These are phyloP conservation scores for Prinsepia uniflora DNA, from an alignment of 306 rosid genomes.

Conservation along the genomic window DNA sequence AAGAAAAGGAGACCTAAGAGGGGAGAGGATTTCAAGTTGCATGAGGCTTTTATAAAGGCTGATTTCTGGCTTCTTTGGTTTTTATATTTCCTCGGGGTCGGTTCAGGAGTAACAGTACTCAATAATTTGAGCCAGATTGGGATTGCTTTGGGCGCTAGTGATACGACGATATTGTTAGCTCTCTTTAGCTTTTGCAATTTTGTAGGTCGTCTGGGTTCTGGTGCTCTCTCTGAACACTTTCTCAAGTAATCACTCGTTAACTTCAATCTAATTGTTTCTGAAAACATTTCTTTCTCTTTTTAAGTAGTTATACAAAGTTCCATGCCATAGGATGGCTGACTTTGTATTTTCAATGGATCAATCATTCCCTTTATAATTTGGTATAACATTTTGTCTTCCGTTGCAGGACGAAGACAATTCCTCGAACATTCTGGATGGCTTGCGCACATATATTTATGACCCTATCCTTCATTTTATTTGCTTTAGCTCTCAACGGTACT, in stretches of 20 bases:
- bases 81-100: slow-evolving; percentile 65
- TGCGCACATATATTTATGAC: slow-evolving; percentile 60
- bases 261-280: not conserved
- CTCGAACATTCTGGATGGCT: slow-evolving; percentile 75
- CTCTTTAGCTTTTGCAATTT: slow-evolving; percentile 85
- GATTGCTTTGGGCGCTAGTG: slow-evolving; percentile 50
- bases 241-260: slow-evolving; percentile 48
- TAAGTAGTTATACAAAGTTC: not conserved
- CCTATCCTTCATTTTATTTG: slow-evolving; percentile 48
- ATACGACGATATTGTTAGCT: slow-evolving; percentile 63
- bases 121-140: slow-evolving; percentile 91
- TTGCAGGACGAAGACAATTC: slow-evolving; percentile 50
- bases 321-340: not conserved
- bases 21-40: slow-evolving; percentile 81
- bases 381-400: slow-evolving; percentile 16
- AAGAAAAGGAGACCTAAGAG: slow-evolving; percentile 70
- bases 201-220: slow-evolving; percentile 75
- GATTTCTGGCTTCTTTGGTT: slow-evolving; percentile 95
- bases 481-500: slow-evolving; percentile 44
- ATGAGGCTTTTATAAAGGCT: slow-evolving; percentile 70
- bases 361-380: not conserved
- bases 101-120: slow-evolving; percentile 75
- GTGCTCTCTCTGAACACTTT: slow-evolving; percentile 75
- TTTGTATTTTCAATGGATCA: not conserved
- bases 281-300: not conserved